Evolutionary conservation across 192 early-diverging fungal genomes (phyloP), one percentile per base, ranked within the genome.

Genomic region (Umbelopsis sp.): DNA sequence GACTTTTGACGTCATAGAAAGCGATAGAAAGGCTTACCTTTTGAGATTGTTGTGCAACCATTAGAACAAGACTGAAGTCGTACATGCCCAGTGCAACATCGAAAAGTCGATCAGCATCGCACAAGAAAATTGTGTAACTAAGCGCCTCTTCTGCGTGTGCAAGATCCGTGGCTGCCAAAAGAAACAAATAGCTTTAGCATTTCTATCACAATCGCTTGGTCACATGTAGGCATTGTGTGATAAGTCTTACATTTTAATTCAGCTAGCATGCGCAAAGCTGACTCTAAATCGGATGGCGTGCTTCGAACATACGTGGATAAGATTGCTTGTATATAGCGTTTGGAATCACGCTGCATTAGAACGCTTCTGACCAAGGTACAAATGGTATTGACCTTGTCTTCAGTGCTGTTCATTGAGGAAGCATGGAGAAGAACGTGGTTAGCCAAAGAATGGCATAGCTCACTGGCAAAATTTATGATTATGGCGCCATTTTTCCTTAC

Each of bases 1-100:
- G 22, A 18, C 4, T 25, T 3, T 8, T 22, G 46, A n/a, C 22
- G 41, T n/a, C 48, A 48, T 46, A 13, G 25, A 65, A 46, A 22
- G 15, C 2, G 69, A 22, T 41, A 30, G 33, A 46, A 41, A 1
- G 13, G 13, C n/a, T 23, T 70, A 84, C 87, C 82, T 92, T 97
- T 68, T 99, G 96, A 23, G 93, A 93, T 78, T 94, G 92, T 75
- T 98, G 95, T n/a, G 96, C 97, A 41, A 98, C 94, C 90, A 96
- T 91, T 33, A 99, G 76, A 1, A 95, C 94, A 33, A 99, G 80
- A 15, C 88, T 81, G 74, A 99, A 93, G 69, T 99, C 94, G 73
- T 99, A 99, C 85, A 96, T 90, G 9, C 94, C 95, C 68, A 99
- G 76, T 1, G 96, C 96, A 2, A 97, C 91, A 68, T 97, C 85